These are phyloP conservation scores for Aureobasidium mangrovei DNA, from an alignment of 2,329 filamentous ascomycete species.

Conservation along the genomic window DNA sequence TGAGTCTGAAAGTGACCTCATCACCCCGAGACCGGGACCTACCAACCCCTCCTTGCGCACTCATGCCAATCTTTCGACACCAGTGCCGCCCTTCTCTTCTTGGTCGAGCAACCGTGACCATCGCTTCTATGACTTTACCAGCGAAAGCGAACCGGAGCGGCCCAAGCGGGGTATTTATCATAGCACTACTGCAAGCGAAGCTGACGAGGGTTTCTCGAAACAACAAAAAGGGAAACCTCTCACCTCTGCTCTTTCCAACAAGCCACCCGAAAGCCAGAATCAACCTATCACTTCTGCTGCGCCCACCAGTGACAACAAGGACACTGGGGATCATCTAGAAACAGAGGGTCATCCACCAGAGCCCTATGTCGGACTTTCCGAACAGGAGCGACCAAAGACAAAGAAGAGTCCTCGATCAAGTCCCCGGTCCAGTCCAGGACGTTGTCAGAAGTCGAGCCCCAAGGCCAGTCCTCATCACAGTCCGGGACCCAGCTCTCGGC, in stretches of 20 bases:
- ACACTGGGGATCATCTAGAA: not conserved
- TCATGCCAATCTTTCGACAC: conserved; percentile 19
- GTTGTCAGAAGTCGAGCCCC: not conserved
- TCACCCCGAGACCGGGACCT: conserved; percentile 27
- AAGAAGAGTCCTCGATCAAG: conserved; percentile 4
- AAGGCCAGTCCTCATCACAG: conserved; percentile 8
- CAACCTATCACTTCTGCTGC: not conserved
- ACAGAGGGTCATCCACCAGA: conserved; percentile 2
- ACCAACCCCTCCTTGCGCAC: conserved; percentile 24
- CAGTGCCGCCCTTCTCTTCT: conserved; percentile 13
- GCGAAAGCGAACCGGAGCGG: conserved; percentile 13
- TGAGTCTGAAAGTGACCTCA: conserved; percentile 26
- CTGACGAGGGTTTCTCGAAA: not conserved
- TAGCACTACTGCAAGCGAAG: conserved; percentile 11
- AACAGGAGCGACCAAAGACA: not conserved
- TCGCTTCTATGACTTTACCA: conserved; percentile 16
- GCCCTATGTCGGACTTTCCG: not conserved
- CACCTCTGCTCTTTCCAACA: not conserved
- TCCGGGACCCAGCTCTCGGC: not conserved
- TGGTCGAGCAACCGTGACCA: conserved; percentile 13
- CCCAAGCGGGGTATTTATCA: conserved; percentile 10
- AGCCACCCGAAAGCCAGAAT: not conserved
- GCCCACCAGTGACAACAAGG: not conserved
- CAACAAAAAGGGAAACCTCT: not conserved
- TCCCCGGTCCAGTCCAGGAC: not conserved